Evolutionary conservation across 208 protist genomes (phyloP), one percentile per base, ranked within the genome.

Genomic region (Wallacemonas sp.): DNA sequence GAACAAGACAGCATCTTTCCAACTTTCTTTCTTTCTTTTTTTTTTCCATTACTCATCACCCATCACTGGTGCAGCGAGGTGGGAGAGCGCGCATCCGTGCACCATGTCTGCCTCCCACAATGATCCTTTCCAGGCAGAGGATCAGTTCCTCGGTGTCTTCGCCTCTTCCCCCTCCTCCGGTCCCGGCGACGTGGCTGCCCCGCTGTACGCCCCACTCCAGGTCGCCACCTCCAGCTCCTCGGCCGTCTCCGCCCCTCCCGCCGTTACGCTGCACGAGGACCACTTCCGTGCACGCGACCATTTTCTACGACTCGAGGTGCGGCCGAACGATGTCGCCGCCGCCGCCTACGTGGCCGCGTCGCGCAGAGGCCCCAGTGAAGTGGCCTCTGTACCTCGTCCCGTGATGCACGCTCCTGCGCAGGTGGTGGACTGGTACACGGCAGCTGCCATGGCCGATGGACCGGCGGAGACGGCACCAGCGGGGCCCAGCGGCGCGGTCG

Each of bases 71-170:
- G 36, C 36, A 16, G 36, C 14, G 36, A 16, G 36, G 36, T 7
- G 36, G 14, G 36, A 41, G 36, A 11, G 48, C 5, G 20, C n/a
- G 48, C 11, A 55, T 10, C 8, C 11, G 3, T 31, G 42, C n/a
- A 41, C 22, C 7, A 59, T 59, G 52, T 22, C 32, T 22, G 8
- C n/a, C 10, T 41, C 52, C 4, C 52, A 41, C 32, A 41, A 33
- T 22, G 52, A 59, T 28, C 52, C 52, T 3, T 59, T 59, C 28
- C 31, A 42, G 52, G 52, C 52, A 25, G 52, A 59, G 52, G 52
- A 59, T 22, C 52, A 59, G 20, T 59, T 59, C 31, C 52, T 59
- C 52, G 32, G 52, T 25, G 20, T 59, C 31, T 59, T 59, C 32
- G 31, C 48, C 8, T 5, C 48, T 26, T n/a, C n/a, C n/a, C n/a